These are phyloP conservation scores for Candida hispaniensis DNA, from an alignment of 805 yeast genomes.

Conservation along the genomic window DNA sequence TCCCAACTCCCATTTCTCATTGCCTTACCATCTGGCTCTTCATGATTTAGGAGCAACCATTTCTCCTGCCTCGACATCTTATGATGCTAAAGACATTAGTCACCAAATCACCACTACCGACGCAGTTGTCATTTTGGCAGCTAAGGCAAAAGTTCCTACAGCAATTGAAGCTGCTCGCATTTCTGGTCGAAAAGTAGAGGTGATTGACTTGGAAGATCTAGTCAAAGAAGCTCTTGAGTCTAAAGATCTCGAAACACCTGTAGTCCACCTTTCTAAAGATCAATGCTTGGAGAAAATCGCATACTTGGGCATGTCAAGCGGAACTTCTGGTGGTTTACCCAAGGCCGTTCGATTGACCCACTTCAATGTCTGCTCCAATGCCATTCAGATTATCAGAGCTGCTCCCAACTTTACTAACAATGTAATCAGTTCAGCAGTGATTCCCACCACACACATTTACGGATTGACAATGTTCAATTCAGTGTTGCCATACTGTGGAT, in stretches of 20 bases:
- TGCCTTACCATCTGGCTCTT: conserved; percentile 8
- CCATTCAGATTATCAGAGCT: conserved; percentile 31
- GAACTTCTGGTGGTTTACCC: conserved; percentile 46
- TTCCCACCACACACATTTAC: conserved; percentile 27
- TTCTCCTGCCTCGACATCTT: conserved; percentile 10
- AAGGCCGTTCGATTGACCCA: conserved; percentile 69
- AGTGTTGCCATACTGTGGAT: conserved; percentile 18
- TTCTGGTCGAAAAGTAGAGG: conserved; percentile 1
- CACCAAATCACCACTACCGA: conserved; percentile 12
- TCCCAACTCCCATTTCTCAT: conserved; percentile 3
- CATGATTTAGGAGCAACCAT: conserved; percentile 11
- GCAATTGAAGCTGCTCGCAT: not conserved
- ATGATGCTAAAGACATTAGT: conserved; percentile 8
- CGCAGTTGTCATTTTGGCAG: conserved; percentile 7
- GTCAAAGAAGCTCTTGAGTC: not conserved
- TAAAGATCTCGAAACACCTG: too few species aligned
- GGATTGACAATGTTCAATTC: conserved; percentile 25
- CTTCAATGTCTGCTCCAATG: conserved; percentile 37
- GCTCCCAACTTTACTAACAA: conserved; percentile 15
- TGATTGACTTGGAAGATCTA: conserved; percentile 6
- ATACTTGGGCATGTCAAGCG: conserved; percentile 28
- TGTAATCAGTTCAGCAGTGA: conserved; percentile 28
- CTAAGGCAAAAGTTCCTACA: not conserved
- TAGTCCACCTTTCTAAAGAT: not conserved
- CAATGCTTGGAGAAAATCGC: conserved; percentile 17